These are phyloP conservation scores for Xylariaceae sp. DNA, from an alignment of 2,329 filamentous ascomycete species.

Conservation along the genomic window DNA sequence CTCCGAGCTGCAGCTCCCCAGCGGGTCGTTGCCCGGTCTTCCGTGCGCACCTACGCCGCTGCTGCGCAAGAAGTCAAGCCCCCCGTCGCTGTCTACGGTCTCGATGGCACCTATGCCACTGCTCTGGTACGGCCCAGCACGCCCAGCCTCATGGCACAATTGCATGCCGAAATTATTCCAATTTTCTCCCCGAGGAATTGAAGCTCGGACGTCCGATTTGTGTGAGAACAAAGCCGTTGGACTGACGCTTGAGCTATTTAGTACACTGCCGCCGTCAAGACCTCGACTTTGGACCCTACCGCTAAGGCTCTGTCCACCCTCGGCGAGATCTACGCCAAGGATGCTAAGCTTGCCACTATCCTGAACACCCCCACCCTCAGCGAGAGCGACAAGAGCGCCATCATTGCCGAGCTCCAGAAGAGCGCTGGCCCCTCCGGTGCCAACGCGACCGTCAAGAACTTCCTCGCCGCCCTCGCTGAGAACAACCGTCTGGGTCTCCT, in stretches of 20 bases:
- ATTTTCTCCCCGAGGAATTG: conserved; percentile 4
- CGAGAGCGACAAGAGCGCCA: conserved; percentile 73
- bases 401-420: conserved; percentile 85
- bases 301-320: conserved; percentile 74
- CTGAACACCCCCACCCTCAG: conserved; percentile 76
- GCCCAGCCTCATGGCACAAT: conserved; percentile 7
- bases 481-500: conserved; percentile 91
- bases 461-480: conserved; percentile 82
- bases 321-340: conserved; percentile 67
- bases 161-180: neutral
- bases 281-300: conserved; percentile 75
- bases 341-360: conserved; percentile 72
- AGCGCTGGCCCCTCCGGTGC: conserved; percentile 59
- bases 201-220: neutral
- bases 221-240: conserved; percentile 10
- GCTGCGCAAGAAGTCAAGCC: conserved; percentile 66
- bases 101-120: conserved; percentile 97
- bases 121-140: conserved; percentile 72
- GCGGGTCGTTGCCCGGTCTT: conserved; percentile 52
- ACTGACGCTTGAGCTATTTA: conserved; percentile 46
- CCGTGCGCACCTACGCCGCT: conserved; percentile 71
- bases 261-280: conserved; percentile 96
- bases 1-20: conserved; percentile 54
- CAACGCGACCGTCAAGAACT: conserved; percentile 88
- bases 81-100: conserved; percentile 84